Percentiles rank a stretch among this genome's conserved stretches.
Evolutionary conservation across 352 stramenopile species (phyloP).

Genomic region (Pythium guiyangense): DNA sequence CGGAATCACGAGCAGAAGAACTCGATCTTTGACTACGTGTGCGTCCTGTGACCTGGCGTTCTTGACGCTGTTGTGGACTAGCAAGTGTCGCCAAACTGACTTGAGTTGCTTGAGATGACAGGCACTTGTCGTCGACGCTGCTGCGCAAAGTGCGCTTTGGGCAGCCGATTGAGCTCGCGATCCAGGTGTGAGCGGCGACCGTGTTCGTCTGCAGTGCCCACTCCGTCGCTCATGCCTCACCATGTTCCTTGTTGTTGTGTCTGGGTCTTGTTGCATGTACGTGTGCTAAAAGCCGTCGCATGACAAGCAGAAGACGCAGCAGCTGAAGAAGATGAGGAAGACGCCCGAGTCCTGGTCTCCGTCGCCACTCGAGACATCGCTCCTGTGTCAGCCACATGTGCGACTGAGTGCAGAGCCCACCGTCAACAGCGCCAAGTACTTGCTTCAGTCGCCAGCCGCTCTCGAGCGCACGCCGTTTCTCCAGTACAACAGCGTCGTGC

Average conservation of each 20-base stretch:
- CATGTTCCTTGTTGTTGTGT: too few relatives aligned
- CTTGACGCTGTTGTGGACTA: neutral
- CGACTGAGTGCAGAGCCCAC: neutral
- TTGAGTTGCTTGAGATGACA: constrained; percentile 9
- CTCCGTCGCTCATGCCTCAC: neutral
- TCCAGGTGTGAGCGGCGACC: constrained; percentile 21
- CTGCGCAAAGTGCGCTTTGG: constrained; percentile 58
- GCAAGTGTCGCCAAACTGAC: neutral
- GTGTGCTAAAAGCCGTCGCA: too few relatives aligned
- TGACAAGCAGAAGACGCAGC: too few relatives aligned
- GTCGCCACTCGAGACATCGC: too few relatives aligned
- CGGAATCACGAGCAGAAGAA: constrained; percentile 21
- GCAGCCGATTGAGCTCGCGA: constrained; percentile 37
- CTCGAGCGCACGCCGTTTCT: constrained; percentile 14
- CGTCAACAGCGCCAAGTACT: neutral
- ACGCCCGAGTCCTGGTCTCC: too few relatives aligned
- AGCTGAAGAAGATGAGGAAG: too few relatives aligned
- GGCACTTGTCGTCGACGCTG: constrained; percentile 43
- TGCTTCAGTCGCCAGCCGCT: too few relatives aligned
- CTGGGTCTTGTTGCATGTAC: too few relatives aligned
- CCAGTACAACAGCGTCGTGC: constrained; percentile 29
- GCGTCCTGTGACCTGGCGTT: constrained; percentile 7
- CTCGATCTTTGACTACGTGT: constrained; percentile 73
- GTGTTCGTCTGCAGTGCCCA: too few relatives aligned
- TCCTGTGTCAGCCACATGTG: neutral